Evolutionary conservation across 176 grass and related monocot species (phyloP), one percentile per base, ranked within the genome.

Genomic region (Guadua angustifolia): DNA sequence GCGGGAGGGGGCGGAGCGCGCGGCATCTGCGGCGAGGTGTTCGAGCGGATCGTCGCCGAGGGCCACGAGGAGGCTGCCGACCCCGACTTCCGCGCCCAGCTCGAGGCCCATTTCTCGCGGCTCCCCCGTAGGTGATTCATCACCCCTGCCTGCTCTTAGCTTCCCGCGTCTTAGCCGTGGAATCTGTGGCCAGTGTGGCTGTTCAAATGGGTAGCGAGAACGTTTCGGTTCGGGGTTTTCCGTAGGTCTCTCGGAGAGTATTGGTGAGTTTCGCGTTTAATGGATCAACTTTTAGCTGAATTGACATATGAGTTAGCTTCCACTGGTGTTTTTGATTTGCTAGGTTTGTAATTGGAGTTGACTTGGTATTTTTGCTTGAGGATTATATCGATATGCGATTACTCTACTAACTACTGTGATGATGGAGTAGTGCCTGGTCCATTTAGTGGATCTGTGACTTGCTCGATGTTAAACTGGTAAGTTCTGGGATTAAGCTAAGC

Each of bases 91-190:
- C 90, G 80, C 74, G 88, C 82, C 25, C 76, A 85, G 66, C 88
- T 99, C 82, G 89, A 86, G 42, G 87, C 84, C 44, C 97, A 99
- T 92, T 96, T 99, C 78, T 60, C 40, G 19, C 87, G 93, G 44
- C 86, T 99, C 13, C 97, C 93, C 3, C 59, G 46, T 9, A 99
- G 97, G 97, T 74, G 79, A 90, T 68, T 80, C 17, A 40, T 32
- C 51, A 2, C 4, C 55, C 21, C 75, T 2, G 19, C 53, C 40
- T 69, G 19, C 15, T 63, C 29, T 58, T 33, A 19, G 25, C 68
- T 66, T 16, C 49, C 51, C 3, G 4, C 51, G 4, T 53, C n/a
- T 16, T 84, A 79, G 62, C 40, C 67, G 40, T 55, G 70, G 59
- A 83, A 90, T 73, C 77, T n/a, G 66, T 52, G 47, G 33, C 25